Conservation (phyloP, 2,329 filamentous ascomycete genomes). For the Aspergillus sp. region DNA sequence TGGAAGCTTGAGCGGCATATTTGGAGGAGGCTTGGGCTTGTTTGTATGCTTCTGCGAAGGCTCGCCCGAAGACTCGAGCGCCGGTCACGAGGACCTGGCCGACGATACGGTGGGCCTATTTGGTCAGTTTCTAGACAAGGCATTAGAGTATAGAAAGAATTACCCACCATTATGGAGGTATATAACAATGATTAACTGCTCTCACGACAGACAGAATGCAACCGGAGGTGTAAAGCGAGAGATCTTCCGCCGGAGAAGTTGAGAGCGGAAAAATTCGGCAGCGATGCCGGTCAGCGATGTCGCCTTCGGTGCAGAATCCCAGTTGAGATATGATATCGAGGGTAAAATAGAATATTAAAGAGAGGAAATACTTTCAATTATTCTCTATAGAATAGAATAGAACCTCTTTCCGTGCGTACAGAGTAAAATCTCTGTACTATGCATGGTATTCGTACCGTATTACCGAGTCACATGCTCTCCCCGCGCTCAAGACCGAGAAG, state of each 20-base stretch:
- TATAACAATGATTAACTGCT: neutral
- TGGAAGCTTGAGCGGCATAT: constrained; percentile 68
- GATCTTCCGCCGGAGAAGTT: neutral
- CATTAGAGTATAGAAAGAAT: neutral
- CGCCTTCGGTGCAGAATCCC: no score
- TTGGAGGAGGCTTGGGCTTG: constrained; percentile 83
- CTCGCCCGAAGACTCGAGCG: constrained; percentile 83
- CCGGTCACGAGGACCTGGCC: constrained; percentile 88
- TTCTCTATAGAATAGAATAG: neutral
- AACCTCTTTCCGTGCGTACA: neutral
- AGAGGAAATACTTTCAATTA: neutral
- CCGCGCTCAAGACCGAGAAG: no score
- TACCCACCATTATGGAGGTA: constrained; percentile 1
- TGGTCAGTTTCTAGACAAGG: neutral
- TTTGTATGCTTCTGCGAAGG: constrained; percentile 89
- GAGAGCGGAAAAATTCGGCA: constrained; percentile 15
- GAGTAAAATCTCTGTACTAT: no score
- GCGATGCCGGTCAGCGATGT: neutral
- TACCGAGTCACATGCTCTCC: constrained; percentile 9
- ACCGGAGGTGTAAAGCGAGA: constrained; percentile 11
- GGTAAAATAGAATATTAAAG: neutral
- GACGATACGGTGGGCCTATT: constrained; percentile 86
- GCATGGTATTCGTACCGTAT: no score
- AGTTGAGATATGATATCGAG: neutral
- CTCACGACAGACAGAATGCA: constrained; percentile 2